Percentiles rank a stretch among this genome's conserved stretches.
phyloP scores from a whole-genome alignment of 2,329 filamentous ascomycete genomes.

The Elsinoe perseae region DNA sequence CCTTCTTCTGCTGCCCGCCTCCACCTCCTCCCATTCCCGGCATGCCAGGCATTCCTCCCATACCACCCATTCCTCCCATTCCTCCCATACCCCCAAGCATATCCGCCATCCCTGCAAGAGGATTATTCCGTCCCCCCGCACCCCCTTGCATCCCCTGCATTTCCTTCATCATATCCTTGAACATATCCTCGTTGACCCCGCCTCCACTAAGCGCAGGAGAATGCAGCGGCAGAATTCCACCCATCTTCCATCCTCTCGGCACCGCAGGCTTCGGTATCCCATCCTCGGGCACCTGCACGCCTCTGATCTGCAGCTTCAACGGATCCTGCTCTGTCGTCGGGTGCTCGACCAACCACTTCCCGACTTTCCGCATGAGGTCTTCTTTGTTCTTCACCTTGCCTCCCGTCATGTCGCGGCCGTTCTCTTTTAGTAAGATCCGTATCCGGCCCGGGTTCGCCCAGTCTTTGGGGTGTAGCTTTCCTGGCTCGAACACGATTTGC shows the following conservation, averaged over 20 bases:
- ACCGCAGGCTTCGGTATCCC: conserved; percentile 50
- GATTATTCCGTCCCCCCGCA: conserved; percentile 25
- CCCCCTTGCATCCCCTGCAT: conserved; percentile 51
- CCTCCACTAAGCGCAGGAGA: conserved; percentile 86
- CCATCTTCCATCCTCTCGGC: conserved; percentile 87
- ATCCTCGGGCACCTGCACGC: conserved; percentile 60
- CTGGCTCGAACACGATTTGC: conserved; percentile 74
- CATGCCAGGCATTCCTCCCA: conserved; percentile 5
- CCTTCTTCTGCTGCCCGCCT: conserved; percentile 24
- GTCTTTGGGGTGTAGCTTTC: conserved; percentile 90
- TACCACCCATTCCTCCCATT: conserved; percentile 10
- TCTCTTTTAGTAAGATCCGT: conserved; percentile 63
- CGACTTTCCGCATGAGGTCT: conserved; percentile 63
- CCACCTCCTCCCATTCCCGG: conserved; percentile 18
- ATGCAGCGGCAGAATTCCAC: conserved; percentile 73
- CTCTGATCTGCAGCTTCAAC: conserved; percentile 64
- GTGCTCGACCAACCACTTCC: conserved; percentile 65
- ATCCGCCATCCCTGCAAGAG: conserved; percentile 26
- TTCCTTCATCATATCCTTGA: conserved; percentile 95
- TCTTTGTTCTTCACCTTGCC: conserved; percentile 51
- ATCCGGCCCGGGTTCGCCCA: conserved; percentile 95
- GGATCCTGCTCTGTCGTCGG: conserved; percentile 68
- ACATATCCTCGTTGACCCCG: conserved; percentile 86
- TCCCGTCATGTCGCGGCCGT: conserved; percentile 44
- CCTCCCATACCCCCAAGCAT: conserved; percentile 25